phyloP scores from a whole-genome alignment of 1,284 basidiomycete species.

The Microbotryomycetes sp. region DNA sequence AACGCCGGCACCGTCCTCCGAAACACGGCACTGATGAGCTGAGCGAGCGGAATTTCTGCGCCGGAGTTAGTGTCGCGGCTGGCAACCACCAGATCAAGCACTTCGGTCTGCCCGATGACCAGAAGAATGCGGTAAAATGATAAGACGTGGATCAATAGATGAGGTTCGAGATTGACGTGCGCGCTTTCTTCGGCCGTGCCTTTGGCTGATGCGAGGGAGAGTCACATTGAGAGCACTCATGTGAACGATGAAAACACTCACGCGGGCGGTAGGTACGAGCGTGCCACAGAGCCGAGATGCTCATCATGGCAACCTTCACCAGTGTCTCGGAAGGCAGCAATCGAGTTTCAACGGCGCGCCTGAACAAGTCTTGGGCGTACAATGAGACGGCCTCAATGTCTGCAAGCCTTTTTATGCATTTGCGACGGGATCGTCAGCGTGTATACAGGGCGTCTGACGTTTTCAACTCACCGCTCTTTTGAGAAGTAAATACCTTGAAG shows the following conservation, averaged over 20 bases:
- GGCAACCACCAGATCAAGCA: constrained; percentile 40
- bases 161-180: constrained; percentile 50
- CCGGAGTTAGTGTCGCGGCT: constrained; percentile 38
- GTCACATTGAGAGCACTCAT: not conserved
- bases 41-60: constrained; percentile 48
- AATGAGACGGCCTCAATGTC: constrained; percentile 7
- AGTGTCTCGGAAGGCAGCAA: constrained; percentile 68
- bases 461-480: constrained; percentile 11
- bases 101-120: constrained; percentile 54
- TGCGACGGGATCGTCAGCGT: too few species aligned
- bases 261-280: constrained; percentile 54
- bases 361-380: constrained; percentile 7
- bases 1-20: constrained; percentile 78
- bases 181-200: not conserved
- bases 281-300: constrained; percentile 73
- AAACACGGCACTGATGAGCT: constrained; percentile 75
- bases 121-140: constrained; percentile 60
- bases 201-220: not conserved
- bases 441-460: not conserved
- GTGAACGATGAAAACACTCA: not conserved
- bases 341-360: constrained; percentile 45
- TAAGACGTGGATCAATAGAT: constrained; percentile 65
- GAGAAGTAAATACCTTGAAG: constrained; percentile 19
- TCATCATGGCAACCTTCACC: constrained; percentile 62
- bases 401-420: constrained; percentile 1